A percentile compares a stretch with the other conserved stretches of the same genome.
Evolutionary conservation across 139 green algal species (phyloP).

Genomic region (Coelastrella sp.): DNA sequence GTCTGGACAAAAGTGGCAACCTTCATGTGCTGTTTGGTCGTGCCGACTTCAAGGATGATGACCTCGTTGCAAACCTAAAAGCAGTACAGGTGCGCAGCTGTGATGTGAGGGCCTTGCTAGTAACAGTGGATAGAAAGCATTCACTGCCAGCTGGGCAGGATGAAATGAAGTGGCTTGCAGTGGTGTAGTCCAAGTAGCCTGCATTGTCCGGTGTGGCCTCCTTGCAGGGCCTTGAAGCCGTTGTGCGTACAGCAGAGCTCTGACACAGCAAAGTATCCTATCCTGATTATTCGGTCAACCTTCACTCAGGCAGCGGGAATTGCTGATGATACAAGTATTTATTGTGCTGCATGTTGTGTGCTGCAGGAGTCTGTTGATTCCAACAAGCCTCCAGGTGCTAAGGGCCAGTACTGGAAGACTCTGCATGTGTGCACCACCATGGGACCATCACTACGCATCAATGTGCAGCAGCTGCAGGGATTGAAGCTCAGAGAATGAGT

Average conservation of each 20-base stretch:
- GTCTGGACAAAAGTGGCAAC: constrained; percentile 98
- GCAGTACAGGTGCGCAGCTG: constrained; percentile 76
- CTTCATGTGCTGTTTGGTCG: constrained; percentile 97
- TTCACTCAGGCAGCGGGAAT: not conserved
- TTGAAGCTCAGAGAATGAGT: constrained; percentile 35
- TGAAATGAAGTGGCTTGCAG: no score
- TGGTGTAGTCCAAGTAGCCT: not conserved
- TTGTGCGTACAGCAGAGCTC: not conserved
- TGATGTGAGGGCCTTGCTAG: not conserved
- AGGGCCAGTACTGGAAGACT: constrained; percentile 98
- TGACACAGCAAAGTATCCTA: no score
- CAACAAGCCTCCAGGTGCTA: constrained; percentile 95
- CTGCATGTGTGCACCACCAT: constrained; percentile 95
- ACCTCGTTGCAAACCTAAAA: constrained; percentile 96
- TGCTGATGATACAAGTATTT: not conserved
- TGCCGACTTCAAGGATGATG: constrained; percentile 86
- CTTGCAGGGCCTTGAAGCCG: not conserved
- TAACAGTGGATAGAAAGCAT: no score
- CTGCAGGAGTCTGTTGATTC: constrained; percentile 90
- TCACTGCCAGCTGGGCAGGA: no score
- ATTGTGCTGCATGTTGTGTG: not conserved
- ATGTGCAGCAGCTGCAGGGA: constrained; percentile 59
- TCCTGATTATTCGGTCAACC: not conserved
- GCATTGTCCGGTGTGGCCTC: not conserved
- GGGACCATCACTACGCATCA: constrained; percentile 90